These are phyloP conservation scores for Xylaria curta DNA, from an alignment of 495 filamentous ascomycete species.

Conservation along the genomic window DNA sequence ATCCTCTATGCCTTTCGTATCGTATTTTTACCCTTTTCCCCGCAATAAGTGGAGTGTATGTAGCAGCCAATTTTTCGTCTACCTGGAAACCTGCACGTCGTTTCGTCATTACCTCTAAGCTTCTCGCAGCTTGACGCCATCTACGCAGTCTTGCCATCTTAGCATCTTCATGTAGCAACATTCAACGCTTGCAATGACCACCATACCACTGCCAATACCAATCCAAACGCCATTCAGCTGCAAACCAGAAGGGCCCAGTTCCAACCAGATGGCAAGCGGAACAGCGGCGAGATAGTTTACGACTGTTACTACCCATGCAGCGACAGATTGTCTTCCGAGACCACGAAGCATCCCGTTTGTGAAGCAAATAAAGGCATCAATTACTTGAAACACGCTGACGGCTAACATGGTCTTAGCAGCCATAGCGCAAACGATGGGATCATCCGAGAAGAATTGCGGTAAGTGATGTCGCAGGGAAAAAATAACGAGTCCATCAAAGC, in stretches of 20 bases:
- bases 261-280: slow-evolving; percentile 70
- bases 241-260: slow-evolving; percentile 63
- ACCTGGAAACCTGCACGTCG: background rate
- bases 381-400: slow-evolving; percentile 52
- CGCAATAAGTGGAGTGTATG: background rate
- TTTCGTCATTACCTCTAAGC: slow-evolving; percentile 12
- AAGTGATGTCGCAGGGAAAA: slow-evolving; percentile 42
- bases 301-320: slow-evolving; percentile 72
- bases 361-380: slow-evolving; percentile 41
- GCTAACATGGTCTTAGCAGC: slow-evolving; percentile 38
- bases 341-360: slow-evolving; percentile 77
- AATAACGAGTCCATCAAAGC: slow-evolving; percentile 42
- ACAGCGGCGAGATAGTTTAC: slow-evolving; percentile 77
- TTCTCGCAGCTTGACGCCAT: slow-evolving; percentile 35
- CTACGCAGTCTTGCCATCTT: slow-evolving; percentile 41
- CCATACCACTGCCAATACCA: slow-evolving; percentile 66
- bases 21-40: background rate
- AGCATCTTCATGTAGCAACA: slow-evolving; percentile 39
- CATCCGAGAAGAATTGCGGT: slow-evolving; percentile 47
- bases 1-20: background rate
- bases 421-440: slow-evolving; percentile 38
- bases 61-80: background rate
- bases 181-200: slow-evolving; percentile 44
- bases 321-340: slow-evolving; percentile 69
- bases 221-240: slow-evolving; percentile 72